phyloP scores from a whole-genome alignment of 2,329 filamentous ascomycete genomes.

The Xylaria multiplex region DNA sequence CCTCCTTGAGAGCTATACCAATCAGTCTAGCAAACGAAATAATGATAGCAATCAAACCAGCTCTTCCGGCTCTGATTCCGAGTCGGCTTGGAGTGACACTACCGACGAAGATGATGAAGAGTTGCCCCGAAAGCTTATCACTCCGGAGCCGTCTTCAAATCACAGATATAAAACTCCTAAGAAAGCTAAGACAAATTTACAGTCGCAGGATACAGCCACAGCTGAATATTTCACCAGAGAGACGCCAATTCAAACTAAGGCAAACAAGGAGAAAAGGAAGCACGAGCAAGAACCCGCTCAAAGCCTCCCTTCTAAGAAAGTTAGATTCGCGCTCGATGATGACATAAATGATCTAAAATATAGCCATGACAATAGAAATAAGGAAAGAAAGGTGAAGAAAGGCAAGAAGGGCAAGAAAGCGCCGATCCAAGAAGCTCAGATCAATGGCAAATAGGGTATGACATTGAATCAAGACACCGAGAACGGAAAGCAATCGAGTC shows the following conservation, averaged over 20 bases:
- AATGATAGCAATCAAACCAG: background rate
- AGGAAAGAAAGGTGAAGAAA: slow-evolving; percentile 2
- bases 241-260: background rate
- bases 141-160: background rate
- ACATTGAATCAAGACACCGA: slow-evolving; percentile 31
- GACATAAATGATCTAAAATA: background rate
- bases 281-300: background rate
- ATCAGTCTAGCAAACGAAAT: background rate
- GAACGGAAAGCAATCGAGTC: background rate
- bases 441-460: slow-evolving; percentile 41
- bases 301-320: slow-evolving; percentile 23
- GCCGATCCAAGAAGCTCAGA: slow-evolving; percentile 15
- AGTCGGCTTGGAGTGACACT: background rate
- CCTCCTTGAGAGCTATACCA: slow-evolving; percentile 25
- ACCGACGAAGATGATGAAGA: slow-evolving; percentile 11
- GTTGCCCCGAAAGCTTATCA: background rate
- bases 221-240: background rate
- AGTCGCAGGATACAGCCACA: background rate
- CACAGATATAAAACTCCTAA: background rate
- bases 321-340: slow-evolving; percentile 10
- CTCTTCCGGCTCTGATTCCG: background rate
- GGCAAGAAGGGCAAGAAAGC: slow-evolving; percentile 8
- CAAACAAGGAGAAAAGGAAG: slow-evolving; percentile 22
- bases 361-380: background rate
- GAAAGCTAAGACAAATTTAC: background rate